Percentiles rank a stretch among this genome's conserved stretches.
Conservation (phyloP, 2,329 filamentous ascomycete genomes). For the Plectosphaerella cucumerina region DNA sequence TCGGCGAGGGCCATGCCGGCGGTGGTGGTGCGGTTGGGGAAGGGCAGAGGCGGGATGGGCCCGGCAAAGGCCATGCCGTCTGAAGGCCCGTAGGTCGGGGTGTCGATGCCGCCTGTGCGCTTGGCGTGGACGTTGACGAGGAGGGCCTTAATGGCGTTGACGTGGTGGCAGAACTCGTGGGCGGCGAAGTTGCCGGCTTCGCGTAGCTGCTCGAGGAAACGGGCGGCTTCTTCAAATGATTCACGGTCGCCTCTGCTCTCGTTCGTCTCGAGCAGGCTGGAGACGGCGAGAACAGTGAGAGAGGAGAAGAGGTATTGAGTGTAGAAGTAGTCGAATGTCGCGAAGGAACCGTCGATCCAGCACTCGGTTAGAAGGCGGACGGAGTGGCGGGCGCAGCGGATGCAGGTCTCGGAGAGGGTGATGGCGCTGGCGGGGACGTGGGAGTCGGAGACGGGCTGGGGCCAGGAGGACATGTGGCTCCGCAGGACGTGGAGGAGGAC, state of each 20-base stretch:
- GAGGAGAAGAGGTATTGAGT: conserved; percentile 43
- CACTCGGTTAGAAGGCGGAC: conserved; percentile 34
- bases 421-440: conserved; percentile 25
- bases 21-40: conserved; percentile 15
- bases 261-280: conserved; percentile 28
- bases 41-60: conserved; percentile 1
- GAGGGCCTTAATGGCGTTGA: conserved; percentile 27
- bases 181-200: conserved; percentile 36
- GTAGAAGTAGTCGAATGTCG: conserved; percentile 42
- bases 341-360: conserved; percentile 42
- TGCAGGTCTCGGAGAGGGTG: conserved; percentile 37
- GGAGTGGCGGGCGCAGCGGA: conserved; percentile 39
- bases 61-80: background rate
- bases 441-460: conserved; percentile 12
- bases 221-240: conserved; percentile 30
- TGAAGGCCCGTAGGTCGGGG: background rate
- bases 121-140: conserved; percentile 14
- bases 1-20: conserved; percentile 30
- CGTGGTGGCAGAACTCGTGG: conserved; percentile 34
- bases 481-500: conserved; percentile 28
- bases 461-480: conserved; percentile 19
- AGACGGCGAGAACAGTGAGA: conserved; percentile 37
- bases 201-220: conserved; percentile 32
- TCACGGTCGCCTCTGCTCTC: conserved; percentile 30
- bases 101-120: background rate